Evolutionary conservation across 2,329 filamentous ascomycete species (phyloP).

Genomic region (Colletotrichum spinosum): DNA sequence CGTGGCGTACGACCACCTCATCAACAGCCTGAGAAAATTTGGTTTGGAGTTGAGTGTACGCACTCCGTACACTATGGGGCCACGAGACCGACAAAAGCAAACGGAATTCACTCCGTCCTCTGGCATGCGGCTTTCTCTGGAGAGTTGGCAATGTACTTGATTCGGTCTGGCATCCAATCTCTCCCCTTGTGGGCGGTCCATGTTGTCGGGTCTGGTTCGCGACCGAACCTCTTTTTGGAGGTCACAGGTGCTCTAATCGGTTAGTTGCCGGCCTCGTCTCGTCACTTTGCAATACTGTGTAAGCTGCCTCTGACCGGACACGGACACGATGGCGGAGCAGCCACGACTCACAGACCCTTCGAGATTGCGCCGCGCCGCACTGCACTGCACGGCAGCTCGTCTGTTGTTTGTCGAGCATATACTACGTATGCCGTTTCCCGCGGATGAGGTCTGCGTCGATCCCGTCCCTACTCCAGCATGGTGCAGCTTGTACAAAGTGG

Average conservation of each 20-base stretch:
- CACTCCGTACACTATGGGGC: neutral
- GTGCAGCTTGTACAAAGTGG: too few species aligned
- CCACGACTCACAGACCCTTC: constrained; percentile 19
- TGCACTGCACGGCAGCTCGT: too few species aligned
- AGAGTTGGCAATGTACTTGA: constrained; percentile 4
- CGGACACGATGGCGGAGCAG: neutral
- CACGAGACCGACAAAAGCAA: constrained; percentile 2
- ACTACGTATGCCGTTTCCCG: too few species aligned
- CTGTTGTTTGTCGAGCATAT: too few species aligned
- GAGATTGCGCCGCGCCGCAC: neutral
- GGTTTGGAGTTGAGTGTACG: constrained; percentile 21
- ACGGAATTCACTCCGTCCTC: constrained; percentile 2
- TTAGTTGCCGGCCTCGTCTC: constrained; percentile 11
- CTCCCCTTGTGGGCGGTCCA: constrained; percentile 17
- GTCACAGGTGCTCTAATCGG: constrained; percentile 8
- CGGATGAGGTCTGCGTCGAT: constrained; percentile 5
- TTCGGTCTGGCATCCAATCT: constrained; percentile 13
- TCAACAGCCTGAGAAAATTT: neutral
- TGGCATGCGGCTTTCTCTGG: neutral
- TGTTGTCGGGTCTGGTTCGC: constrained; percentile 33
- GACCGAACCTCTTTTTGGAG: constrained; percentile 28
- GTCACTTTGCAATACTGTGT: neutral
- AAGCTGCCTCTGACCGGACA: constrained; percentile 22
- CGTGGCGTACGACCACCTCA: constrained; percentile 13
- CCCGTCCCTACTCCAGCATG: neutral